phyloP scores from a whole-genome alignment of 2,329 filamentous ascomycete species.

The Diaporthe destruens region DNA sequence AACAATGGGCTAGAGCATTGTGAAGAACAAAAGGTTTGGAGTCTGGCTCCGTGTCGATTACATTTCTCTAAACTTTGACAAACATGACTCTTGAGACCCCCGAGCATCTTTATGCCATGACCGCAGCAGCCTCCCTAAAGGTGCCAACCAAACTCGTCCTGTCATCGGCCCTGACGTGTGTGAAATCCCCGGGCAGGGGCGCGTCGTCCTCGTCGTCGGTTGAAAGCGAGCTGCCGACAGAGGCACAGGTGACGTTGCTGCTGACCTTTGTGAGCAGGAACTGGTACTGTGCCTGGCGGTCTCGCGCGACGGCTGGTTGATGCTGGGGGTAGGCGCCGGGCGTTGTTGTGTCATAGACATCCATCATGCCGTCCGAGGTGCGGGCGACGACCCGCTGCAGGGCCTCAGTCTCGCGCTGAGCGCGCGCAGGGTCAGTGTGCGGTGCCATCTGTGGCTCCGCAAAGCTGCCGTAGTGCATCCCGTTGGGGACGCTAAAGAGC shows the following conservation, averaged over 20 bases:
- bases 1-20: conserved; percentile 6
- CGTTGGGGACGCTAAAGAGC: conserved; percentile 72
- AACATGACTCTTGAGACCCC: background rate
- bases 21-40: conserved; percentile 17
- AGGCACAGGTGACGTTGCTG: conserved; percentile 53
- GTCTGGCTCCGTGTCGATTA: conserved; percentile 34
- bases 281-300: conserved; percentile 69
- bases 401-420: conserved; percentile 73
- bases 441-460: conserved; percentile 63
- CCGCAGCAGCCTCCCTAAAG: conserved; percentile 69
- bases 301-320: conserved; percentile 66
- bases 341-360: conserved; percentile 74
- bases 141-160: conserved; percentile 66
- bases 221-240: conserved; percentile 48
- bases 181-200: conserved; percentile 57
- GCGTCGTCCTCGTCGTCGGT: conserved; percentile 62
- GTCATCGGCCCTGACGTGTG: conserved; percentile 55
- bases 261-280: conserved; percentile 72
- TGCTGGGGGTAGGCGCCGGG: conserved; percentile 57
- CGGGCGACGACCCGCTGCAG: conserved; percentile 73
- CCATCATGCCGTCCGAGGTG: conserved; percentile 75
- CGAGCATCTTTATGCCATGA: conserved; percentile 55
- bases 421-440: conserved; percentile 71
- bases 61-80: conserved; percentile 15
- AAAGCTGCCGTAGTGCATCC: conserved; percentile 73